Conservation (phyloP, 768 basidiomycete species). For the Phallus indusiatus region DNA sequence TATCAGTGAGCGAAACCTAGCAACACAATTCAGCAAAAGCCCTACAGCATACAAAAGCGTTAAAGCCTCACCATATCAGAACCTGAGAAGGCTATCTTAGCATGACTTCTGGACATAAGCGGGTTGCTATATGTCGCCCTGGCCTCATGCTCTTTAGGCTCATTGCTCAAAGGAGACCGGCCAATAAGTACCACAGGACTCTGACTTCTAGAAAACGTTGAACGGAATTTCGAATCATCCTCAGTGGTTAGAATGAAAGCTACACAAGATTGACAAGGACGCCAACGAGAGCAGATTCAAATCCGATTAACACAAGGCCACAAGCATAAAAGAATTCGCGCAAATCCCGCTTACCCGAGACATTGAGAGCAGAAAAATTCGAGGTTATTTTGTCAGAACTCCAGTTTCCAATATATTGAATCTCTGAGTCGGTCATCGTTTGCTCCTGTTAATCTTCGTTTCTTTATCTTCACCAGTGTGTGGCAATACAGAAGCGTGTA, state of each 20-base stretch:
- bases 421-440: background rate
- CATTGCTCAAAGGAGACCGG: conserved; percentile 43
- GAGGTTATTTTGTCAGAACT: background rate
- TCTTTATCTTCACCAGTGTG: background rate
- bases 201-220: conserved; percentile 39
- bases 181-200: conserved; percentile 54
- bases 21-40: conserved; percentile 12
- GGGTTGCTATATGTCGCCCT: conserved; percentile 64
- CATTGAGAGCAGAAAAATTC: background rate
- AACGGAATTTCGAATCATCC: background rate
- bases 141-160: conserved; percentile 29
- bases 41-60: conserved; percentile 13
- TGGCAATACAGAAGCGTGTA: background rate
- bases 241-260: conserved; percentile 1
- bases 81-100: conserved; percentile 65
- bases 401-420: conserved; percentile 7
- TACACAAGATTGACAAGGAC: background rate
- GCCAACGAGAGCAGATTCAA: background rate
- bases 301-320: background rate
- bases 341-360: conserved; percentile 1
- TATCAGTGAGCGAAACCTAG: conserved; percentile 63
- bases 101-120: conserved; percentile 72
- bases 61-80: conserved; percentile 49
- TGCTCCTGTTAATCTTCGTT: background rate
- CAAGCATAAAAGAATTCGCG: background rate